Percentiles rank a stretch among this genome's conserved stretches.
These are phyloP conservation scores for Agrostemma githago DNA, from an alignment of 148 eudicot species.

Conservation along the genomic window DNA sequence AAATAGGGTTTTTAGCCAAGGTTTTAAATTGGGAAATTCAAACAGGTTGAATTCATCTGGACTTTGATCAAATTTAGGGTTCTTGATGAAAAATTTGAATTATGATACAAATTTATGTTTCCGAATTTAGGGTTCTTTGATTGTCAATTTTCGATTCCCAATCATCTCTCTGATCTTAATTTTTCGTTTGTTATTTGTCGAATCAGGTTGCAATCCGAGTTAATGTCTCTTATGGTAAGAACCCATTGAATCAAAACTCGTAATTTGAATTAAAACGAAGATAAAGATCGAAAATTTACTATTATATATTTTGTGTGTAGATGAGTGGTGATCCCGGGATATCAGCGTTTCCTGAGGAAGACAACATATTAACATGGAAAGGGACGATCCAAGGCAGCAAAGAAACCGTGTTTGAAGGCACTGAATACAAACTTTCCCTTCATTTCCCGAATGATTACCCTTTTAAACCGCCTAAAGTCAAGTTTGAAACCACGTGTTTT, in stretches of 20 bases:
- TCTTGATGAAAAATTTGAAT: too few relatives aligned
- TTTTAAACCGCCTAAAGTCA: conserved; percentile 88
- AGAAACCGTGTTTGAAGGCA: conserved; percentile 96
- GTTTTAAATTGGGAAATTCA: background rate
- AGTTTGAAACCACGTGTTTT: conserved; percentile 85
- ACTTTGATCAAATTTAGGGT: background rate
- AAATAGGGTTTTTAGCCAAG: background rate
- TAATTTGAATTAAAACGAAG: background rate
- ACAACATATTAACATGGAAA: conserved; percentile 91
- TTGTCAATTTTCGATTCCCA: conserved; percentile 1
- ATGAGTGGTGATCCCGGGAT: conserved; percentile 91
- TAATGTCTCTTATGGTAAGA: conserved; percentile 91
- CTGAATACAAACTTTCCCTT: conserved; percentile 80
- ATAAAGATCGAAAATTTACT: background rate
- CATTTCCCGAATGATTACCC: conserved; percentile 82
- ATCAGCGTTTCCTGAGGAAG: conserved; percentile 97
- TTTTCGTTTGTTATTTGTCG: background rate
- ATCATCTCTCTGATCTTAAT: background rate
- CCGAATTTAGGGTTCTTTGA: background rate
- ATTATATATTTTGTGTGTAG: conserved; percentile 23
- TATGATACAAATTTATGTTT: background rate
- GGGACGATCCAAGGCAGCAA: conserved; percentile 91
- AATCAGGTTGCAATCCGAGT: conserved; percentile 89
- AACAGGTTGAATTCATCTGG: too few relatives aligned
- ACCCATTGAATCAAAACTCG: background rate